Evolutionary conservation across 345 rosid genomes (phyloP).

Genomic region (Cardiospermum halicacabum): DNA sequence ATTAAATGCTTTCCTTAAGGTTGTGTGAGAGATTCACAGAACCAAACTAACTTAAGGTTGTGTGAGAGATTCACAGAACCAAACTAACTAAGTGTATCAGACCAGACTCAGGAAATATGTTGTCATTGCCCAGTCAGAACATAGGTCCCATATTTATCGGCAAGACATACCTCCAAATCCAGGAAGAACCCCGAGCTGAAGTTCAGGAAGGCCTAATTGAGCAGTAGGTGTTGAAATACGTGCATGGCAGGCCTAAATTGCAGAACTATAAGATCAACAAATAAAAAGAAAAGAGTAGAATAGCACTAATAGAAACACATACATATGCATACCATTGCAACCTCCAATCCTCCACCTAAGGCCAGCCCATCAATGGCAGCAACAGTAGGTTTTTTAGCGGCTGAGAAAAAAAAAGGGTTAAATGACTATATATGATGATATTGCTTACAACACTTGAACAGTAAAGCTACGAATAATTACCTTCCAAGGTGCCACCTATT

Average conservation of each 20-base stretch:
- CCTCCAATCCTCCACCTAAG: constrained; percentile 96
- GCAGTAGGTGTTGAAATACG: constrained; percentile 76
- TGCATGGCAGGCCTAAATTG: constrained; percentile 77
- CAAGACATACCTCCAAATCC: constrained; percentile 85
- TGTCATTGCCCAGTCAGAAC: neutral
- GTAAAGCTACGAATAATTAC: constrained; percentile 27
- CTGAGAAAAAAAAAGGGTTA: constrained; percentile 34
- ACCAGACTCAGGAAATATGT: neutral
- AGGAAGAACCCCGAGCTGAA: constrained; percentile 88
- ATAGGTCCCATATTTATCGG: neutral
- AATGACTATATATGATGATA: constrained; percentile 2
- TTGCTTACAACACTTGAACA: neutral
- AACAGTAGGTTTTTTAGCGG: constrained; percentile 83
- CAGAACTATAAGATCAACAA: constrained; percentile 11
- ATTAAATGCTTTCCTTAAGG: too few species aligned
- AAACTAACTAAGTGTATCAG: neutral
- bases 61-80: too few species aligned
- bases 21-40: too few species aligned
- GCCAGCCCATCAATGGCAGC: constrained; percentile 99
- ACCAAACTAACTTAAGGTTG: neutral
- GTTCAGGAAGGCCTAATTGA: constrained; percentile 87
- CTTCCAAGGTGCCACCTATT: constrained; percentile 69
- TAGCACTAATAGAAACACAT: neutral
- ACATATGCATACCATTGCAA: constrained; percentile 68
- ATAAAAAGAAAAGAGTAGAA: constrained; percentile 5